A percentile compares a stretch with the other conserved stretches of the same genome.
phyloP scores from a whole-genome alignment of 352 stramenopile species.

The Pythium myriotylum region DNA sequence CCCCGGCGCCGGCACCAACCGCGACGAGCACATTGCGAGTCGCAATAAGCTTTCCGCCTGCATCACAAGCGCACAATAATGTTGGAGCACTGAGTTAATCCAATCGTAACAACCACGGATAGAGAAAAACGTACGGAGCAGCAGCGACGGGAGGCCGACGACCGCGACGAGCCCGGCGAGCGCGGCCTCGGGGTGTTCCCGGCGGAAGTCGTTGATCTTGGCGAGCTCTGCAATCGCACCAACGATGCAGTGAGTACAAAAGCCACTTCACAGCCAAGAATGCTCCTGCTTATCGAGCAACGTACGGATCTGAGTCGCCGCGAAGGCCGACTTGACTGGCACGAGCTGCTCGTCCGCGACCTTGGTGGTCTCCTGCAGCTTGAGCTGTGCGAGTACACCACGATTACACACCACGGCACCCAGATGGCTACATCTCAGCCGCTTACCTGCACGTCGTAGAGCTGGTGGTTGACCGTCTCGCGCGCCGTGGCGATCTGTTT shows the following conservation, averaged over 20 bases:
- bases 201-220: slow-evolving; percentile 78
- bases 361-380: slow-evolving; percentile 59
- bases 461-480: slow-evolving; percentile 58
- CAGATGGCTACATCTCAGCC: background rate
- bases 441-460: slow-evolving; percentile 52
- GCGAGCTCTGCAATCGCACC: slow-evolving; percentile 46
- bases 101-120: background rate
- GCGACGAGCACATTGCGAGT: slow-evolving; percentile 68
- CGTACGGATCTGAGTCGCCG: slow-evolving; percentile 52
- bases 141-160: slow-evolving; percentile 65
- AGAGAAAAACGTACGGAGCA: slow-evolving; percentile 54
- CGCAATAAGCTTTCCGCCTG: slow-evolving; percentile 68
- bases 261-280: no score
- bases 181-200: slow-evolving; percentile 66
- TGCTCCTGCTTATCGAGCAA: no score
- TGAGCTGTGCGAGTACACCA: slow-evolving; percentile 32
- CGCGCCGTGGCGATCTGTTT: slow-evolving; percentile 54
- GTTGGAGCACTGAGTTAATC: background rate
- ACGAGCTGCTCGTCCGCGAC: slow-evolving; percentile 57
- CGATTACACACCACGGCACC: background rate
- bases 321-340: slow-evolving; percentile 57
- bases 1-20: slow-evolving; percentile 51
- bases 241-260: no score
- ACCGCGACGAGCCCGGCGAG: slow-evolving; percentile 53
- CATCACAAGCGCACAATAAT: background rate